Base-by-base conservation (phyloP, 345 rosid genomes). In the Tarenaya hassleriana region DNA sequence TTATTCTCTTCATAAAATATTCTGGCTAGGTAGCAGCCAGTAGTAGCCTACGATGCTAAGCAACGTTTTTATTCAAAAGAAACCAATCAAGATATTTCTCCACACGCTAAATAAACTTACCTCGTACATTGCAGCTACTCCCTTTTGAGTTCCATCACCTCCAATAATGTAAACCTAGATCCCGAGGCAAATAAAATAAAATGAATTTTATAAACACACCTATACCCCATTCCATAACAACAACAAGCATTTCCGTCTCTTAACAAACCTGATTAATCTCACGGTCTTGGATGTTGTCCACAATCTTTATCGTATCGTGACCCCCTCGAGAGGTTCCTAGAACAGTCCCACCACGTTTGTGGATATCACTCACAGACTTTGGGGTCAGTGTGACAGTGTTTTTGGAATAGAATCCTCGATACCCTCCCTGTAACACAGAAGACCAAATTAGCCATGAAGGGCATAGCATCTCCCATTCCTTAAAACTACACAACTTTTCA, bases 281-380 rank as follows among this genome's bases (percentile, higher is more conserved):
- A 9, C 95, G 81, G 53, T 89, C 96, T 61, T 87, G 87, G 64
- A 91, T 87, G 81, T 78, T 84, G 68, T 87, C 96, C 31, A 91
- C 98, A 33, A 84, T 91, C 76, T 87, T 87, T 13, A 66, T 52
- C 9, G 77, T 78, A 66, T 77, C 86, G 51, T 80, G 77, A 13
- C 95, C 98, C 34, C 98, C 95, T 53, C 88, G 70, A 1, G 96
- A 91, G 5, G 96, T 84, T 48, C 95, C 96, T 5, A 87, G 75
- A 60, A 91, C 56, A 9, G 96, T 82, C 55, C 95, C 98, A 15
- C 98, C 96, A 13, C 95, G 91, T 60, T 91, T 87, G 67, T 91
- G 98, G 68, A 91, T 82, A 66, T 86, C 92, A 67, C 80, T 79
- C 34, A 87, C 95, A 38, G 39, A 43, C 71, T 77, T 87, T 0